phyloP scores from a whole-genome alignment of 2,329 filamentous ascomycete species.

The Calycina marina region DNA sequence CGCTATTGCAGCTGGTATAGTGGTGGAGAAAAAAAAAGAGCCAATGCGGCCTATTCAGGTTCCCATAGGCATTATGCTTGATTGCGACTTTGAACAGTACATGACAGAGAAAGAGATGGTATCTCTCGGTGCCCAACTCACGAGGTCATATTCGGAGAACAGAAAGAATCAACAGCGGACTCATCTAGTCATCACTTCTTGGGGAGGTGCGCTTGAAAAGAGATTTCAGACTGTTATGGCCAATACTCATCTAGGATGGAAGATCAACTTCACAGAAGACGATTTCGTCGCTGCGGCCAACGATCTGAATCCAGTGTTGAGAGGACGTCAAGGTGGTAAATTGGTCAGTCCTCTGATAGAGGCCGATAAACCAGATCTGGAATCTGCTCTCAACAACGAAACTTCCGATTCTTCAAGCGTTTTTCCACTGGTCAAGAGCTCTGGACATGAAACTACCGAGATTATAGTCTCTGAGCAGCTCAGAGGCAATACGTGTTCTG shows the following conservation, averaged over 20 bases:
- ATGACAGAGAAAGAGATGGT: conserved; percentile 81
- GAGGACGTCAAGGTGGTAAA: conserved; percentile 35
- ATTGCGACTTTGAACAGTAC: conserved; percentile 81
- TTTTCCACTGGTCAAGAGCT: no score
- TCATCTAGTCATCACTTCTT: conserved; percentile 66
- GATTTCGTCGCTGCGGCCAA: conserved; percentile 59
- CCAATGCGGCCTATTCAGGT: conserved; percentile 33
- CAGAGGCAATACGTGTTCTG: background rate
- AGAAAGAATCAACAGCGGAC: conserved; percentile 49
- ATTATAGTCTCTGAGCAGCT: background rate
- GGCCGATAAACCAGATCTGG: background rate
- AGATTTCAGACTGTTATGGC: conserved; percentile 65
- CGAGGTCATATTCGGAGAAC: conserved; percentile 82
- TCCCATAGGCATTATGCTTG: conserved; percentile 69
- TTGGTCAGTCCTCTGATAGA: conserved; percentile 33
- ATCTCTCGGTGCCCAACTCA: conserved; percentile 72
- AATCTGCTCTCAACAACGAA: background rate
- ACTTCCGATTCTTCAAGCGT: background rate
- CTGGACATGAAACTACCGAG: no score
- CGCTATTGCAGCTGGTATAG: conserved; percentile 16
- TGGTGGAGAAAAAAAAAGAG: conserved; percentile 6
- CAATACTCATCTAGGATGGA: conserved; percentile 66
- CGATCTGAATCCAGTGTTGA: conserved; percentile 55
- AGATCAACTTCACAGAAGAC: conserved; percentile 55
- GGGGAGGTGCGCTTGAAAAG: conserved; percentile 55